phyloP scores from a whole-genome alignment of 257 asterid genomes.

The Nicotiana undulata region DNA sequence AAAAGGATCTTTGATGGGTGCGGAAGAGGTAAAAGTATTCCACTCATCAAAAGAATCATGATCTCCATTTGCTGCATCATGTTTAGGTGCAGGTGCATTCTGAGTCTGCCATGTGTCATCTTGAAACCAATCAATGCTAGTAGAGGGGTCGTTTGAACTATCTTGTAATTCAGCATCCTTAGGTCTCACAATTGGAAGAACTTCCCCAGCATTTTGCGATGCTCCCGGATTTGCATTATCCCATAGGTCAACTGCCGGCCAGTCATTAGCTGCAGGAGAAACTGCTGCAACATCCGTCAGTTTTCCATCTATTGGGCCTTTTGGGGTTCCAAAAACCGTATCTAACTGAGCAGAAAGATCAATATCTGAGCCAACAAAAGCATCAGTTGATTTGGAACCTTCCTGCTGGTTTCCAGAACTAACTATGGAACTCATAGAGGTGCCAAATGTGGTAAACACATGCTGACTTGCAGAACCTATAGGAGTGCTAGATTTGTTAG shows the following conservation, averaged over 20 bases:
- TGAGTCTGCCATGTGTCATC: slow-evolving; percentile 36
- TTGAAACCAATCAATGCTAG: slow-evolving; percentile 45
- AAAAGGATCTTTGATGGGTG: slow-evolving; percentile 34
- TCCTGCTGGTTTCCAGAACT: slow-evolving; percentile 25
- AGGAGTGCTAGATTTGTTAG: slow-evolving; percentile 24
- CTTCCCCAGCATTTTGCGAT: slow-evolving; percentile 22
- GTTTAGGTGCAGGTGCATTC: slow-evolving; percentile 20
- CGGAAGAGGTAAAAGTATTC: slow-evolving; percentile 61
- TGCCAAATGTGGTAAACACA: slow-evolving; percentile 27
- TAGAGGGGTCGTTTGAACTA: slow-evolving; percentile 20
- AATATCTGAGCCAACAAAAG: slow-evolving; percentile 20
- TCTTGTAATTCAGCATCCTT: slow-evolving; percentile 21
- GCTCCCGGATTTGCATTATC: slow-evolving; percentile 28
- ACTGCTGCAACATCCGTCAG: slow-evolving; percentile 25
- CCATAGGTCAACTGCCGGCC: slow-evolving; percentile 49
- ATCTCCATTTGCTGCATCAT: slow-evolving; percentile 14
- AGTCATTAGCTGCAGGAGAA: slow-evolving; percentile 38
- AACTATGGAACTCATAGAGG: slow-evolving; percentile 17
- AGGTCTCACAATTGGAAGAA: slow-evolving; percentile 26
- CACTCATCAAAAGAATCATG: slow-evolving; percentile 47
- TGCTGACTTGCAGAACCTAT: slow-evolving; percentile 20
- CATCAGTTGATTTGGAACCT: slow-evolving; percentile 17
- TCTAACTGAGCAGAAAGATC: slow-evolving; percentile 58
- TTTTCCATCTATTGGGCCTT: slow-evolving; percentile 25
- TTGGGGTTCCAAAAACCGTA: slow-evolving; percentile 49